Percentiles rank a stretch among this genome's conserved stretches.
Evolutionary conservation across 2,329 filamentous ascomycete genomes (phyloP).

Genomic region (Simplicillium sp.): DNA sequence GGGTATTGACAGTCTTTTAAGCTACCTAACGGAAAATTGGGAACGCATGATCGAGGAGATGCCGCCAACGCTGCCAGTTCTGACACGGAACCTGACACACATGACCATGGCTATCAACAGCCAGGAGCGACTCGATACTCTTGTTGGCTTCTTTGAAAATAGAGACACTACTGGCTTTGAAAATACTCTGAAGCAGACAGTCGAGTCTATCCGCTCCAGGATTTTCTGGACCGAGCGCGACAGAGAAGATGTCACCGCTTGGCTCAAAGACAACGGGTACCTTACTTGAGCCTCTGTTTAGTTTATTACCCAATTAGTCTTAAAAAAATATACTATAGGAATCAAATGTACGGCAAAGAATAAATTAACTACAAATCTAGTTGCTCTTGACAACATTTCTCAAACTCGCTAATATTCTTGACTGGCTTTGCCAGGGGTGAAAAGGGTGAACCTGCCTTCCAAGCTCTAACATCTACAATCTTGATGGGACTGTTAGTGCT

Average conservation of each 20-base stretch:
- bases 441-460: too few species aligned
- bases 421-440: too few species aligned
- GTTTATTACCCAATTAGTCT: too few species aligned
- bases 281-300: too few species aligned
- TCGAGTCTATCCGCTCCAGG: conserved; percentile 79
- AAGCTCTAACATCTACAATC: too few species aligned
- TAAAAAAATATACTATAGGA: too few species aligned
- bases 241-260: conserved; percentile 57
- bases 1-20: conserved; percentile 73
- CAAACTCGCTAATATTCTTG: too few species aligned
- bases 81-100: neutral
- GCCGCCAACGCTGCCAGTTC: conserved; percentile 64
- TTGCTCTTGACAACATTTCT: too few species aligned
- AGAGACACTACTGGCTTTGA: conserved; percentile 83
- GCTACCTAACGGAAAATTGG: conserved; percentile 83
- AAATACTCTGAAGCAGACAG: conserved; percentile 79
- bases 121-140: too few species aligned
- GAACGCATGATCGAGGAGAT: conserved; percentile 71
- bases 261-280: conserved; percentile 29
- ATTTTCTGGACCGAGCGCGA: conserved; percentile 72
- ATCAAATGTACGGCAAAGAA: too few species aligned
- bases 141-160: conserved; percentile 69
- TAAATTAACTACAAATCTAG: too few species aligned
- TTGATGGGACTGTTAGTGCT: too few species aligned
- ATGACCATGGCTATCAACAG: neutral